Percentiles rank a stretch among this genome's conserved stretches.
Conservation (phyloP, 805 yeast species). For the Saccharomycopsis javanensis region DNA sequence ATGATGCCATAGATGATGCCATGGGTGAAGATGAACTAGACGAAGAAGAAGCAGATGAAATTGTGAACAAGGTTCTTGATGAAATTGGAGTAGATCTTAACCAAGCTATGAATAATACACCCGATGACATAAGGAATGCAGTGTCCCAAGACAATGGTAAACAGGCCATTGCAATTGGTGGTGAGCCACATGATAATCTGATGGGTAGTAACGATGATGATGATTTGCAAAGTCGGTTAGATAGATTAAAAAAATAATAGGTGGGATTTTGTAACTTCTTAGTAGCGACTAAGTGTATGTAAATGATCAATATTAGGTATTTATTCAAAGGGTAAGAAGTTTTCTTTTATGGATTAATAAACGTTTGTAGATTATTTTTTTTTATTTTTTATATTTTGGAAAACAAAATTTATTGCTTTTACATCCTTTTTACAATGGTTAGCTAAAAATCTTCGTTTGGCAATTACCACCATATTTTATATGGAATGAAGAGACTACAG, state of each 20-base stretch:
- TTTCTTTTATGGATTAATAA: too few relatives aligned
- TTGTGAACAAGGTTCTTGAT: constrained; percentile 83
- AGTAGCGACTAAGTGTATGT: too few relatives aligned
- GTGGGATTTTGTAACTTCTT: too few relatives aligned
- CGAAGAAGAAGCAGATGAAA: constrained; percentile 85
- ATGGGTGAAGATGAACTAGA: constrained; percentile 85
- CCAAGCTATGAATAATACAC: constrained; percentile 37
- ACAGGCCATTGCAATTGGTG: constrained; percentile 43
- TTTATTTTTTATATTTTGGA: too few relatives aligned
- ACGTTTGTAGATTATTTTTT: too few relatives aligned
- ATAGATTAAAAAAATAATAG: constrained; percentile 55
- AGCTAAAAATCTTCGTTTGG: too few relatives aligned
- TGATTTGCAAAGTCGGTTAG: constrained; percentile 80
- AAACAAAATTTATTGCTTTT: too few relatives aligned
- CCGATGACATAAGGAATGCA: constrained; percentile 29
- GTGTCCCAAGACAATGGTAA: constrained; percentile 25
- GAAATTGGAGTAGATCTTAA: constrained; percentile 87
- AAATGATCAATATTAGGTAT: too few relatives aligned
- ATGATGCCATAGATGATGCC: constrained; percentile 93
- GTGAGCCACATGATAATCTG: constrained; percentile 21
- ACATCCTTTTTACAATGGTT: too few relatives aligned
- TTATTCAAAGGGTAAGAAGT: too few relatives aligned
- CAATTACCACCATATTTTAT: too few relatives aligned
- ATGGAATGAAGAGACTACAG: too few relatives aligned
- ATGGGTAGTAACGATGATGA: constrained; percentile 45